Percentiles rank a stretch among this genome's conserved stretches.
phyloP scores from a whole-genome alignment of 164 flowering plant genomes.

The Magnolia sinica region DNA sequence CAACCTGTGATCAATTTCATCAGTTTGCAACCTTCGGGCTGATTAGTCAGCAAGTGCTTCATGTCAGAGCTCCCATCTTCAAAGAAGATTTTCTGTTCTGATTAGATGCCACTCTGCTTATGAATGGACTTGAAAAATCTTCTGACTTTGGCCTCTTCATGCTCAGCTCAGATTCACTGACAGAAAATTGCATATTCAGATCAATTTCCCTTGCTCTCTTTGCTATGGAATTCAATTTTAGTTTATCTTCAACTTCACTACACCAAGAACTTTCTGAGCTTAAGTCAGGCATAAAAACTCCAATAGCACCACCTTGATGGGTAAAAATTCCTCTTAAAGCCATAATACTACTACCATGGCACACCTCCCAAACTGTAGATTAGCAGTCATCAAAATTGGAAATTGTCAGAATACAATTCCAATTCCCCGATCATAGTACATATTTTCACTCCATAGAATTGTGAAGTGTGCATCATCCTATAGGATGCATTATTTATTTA shows the following conservation, averaged over 20 bases:
- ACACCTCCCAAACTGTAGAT: conserved; percentile 88
- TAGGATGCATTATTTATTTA: too few relatives aligned
- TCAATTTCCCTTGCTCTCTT: conserved; percentile 73
- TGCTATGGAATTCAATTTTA: not conserved
- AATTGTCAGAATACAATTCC: too few relatives aligned
- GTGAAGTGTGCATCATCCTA: too few relatives aligned
- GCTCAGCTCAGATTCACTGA: conserved; percentile 48
- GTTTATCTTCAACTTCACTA: conserved; percentile 27
- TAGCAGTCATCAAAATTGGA: too few relatives aligned
- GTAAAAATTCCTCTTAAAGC: conserved; percentile 90
- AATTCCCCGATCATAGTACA: too few relatives aligned
- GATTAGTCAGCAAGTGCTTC: too few relatives aligned
- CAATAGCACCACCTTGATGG: conserved; percentile 87
- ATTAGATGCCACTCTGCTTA: conserved; percentile 12
- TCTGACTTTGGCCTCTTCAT: conserved; percentile 60
- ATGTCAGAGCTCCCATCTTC: too few relatives aligned
- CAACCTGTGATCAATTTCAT: too few relatives aligned
- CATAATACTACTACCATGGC: conserved; percentile 97
- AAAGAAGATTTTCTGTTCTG: too few relatives aligned
- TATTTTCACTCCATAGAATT: too few relatives aligned
- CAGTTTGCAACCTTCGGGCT: too few relatives aligned
- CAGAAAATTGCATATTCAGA: conserved; percentile 54
- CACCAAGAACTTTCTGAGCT: conserved; percentile 27
- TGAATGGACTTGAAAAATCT: conserved; percentile 17
- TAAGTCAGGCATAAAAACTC: conserved; percentile 53